phyloP scores from a whole-genome alignment of 768 basidiomycete species.

The Tremella fuciformis region DNA sequence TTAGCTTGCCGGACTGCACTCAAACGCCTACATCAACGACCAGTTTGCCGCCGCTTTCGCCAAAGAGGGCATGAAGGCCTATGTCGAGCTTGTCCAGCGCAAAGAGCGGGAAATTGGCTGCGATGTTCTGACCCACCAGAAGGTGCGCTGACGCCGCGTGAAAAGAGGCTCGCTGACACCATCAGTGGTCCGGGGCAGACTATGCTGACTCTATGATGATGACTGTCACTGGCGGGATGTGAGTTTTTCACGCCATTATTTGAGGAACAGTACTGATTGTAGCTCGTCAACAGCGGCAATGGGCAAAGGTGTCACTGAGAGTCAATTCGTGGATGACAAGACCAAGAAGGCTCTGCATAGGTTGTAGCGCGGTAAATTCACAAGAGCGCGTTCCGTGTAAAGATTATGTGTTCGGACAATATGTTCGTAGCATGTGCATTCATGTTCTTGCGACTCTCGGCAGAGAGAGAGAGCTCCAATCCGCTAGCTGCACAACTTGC shows the following conservation, averaged over 20 bases:
- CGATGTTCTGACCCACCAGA: constrained; percentile 96
- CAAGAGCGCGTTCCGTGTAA: too few species aligned
- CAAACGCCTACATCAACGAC: constrained; percentile 95
- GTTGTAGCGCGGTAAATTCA: too few species aligned
- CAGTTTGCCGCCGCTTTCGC: constrained; percentile 83
- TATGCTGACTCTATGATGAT: constrained; percentile 87
- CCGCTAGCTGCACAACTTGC: too few species aligned
- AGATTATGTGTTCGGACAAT: too few species aligned
- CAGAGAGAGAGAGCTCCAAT: too few species aligned
- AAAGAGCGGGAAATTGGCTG: constrained; percentile 89
- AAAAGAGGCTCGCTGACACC: too few species aligned
- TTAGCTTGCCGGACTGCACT: constrained; percentile 92
- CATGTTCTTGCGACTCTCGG: too few species aligned
- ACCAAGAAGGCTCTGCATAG: background rate
- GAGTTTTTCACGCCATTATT: constrained; percentile 7
- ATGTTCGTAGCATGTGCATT: too few species aligned
- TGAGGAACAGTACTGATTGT: background rate
- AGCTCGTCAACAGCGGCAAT: constrained; percentile 94
- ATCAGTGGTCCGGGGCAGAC: constrained; percentile 90
- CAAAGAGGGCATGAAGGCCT: constrained; percentile 97
- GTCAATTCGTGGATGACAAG: constrained; percentile 62
- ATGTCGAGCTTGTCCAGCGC: constrained; percentile 89
- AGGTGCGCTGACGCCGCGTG: constrained; percentile 62
- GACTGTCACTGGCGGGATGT: constrained; percentile 92
- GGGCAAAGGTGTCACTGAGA: constrained; percentile 92